Evolutionary conservation across 148 eudicot genomes (phyloP).

Genomic region (Simmondsia chinensis): DNA sequence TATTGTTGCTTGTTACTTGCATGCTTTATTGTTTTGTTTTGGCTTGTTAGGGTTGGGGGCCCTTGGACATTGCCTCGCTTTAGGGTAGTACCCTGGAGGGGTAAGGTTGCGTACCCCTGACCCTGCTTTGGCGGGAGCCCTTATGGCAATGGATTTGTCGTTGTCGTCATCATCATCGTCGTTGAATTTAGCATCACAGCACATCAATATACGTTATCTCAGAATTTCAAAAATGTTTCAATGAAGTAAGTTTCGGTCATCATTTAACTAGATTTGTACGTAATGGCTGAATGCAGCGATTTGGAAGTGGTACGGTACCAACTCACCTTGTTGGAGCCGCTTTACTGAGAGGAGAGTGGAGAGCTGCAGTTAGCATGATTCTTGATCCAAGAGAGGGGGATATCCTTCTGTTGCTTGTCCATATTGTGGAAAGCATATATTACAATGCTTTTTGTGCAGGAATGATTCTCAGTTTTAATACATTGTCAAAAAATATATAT

Average conservation of each 20-base stretch:
- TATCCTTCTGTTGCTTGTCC: slow-evolving; percentile 49
- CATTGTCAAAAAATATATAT: not conserved
- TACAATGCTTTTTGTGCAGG: slow-evolving; percentile 2
- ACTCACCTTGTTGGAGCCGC: slow-evolving; percentile 89
- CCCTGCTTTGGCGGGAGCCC: too few species aligned
- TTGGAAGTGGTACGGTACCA: slow-evolving; percentile 92
- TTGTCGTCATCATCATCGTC: too few species aligned
- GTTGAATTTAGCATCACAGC: too few species aligned
- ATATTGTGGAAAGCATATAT: slow-evolving; percentile 3
- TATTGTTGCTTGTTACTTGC: too few species aligned
- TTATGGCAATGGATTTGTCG: too few species aligned
- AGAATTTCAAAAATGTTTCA: too few species aligned
- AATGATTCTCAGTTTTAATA: slow-evolving; percentile 5
- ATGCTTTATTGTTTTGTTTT: too few species aligned
- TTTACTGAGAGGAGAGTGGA: slow-evolving; percentile 90
- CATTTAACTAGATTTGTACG: slow-evolving; percentile 6
- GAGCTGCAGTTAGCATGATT: slow-evolving; percentile 61
- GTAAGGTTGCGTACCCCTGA: too few species aligned
- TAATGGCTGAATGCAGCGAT: slow-evolving; percentile 41
- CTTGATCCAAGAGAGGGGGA: slow-evolving; percentile 98
- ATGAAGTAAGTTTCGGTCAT: not conserved
- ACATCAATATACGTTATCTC: too few species aligned
- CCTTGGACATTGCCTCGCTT: too few species aligned
- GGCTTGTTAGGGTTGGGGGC: too few species aligned
- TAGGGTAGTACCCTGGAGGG: too few species aligned